Evolutionary conservation across 176 grass and related monocot species (phyloP), one percentile per base, ranked within the genome.

Genomic region (Avena sativa): DNA sequence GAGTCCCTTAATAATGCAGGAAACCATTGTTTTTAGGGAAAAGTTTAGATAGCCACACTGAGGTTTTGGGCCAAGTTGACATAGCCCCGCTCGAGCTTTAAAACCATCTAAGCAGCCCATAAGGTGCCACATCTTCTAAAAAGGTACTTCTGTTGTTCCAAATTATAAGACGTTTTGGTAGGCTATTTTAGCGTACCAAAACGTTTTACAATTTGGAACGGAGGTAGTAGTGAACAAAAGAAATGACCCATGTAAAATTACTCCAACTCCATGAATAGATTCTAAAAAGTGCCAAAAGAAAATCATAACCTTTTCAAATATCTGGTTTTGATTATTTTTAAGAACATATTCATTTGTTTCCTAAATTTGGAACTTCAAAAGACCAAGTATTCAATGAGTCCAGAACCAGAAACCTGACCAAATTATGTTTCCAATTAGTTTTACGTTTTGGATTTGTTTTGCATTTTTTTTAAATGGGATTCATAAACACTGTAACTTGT

Each of bases 401-500:
- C 9, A 73, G 20, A 47, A 73, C 46, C 71, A 48, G 20, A 73
- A 73, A 73, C 23, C 10, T 73, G 71, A 74, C 43, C n/a, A 3
- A 25, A 49, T 74, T 21, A 25, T 74, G 25, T 74, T 38, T 48
- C 71, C 71, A 74, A 74, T 8, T 47, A 49, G n/a, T 74, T 74
- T 0, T 1, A 23, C 44, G 25, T 21, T 71, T 43, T 43, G 40
- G 7, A 48, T 48, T 48, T 48, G 7, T 43, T 43, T 43, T 43
- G 40, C 40, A 43, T 43, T 43, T 9, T 43, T 43, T 9, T 43
- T 43, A 70, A 71, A 72, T 20, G 11, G 20, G 20, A 13, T 48
- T 72, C n/a, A 5, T 73, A 47, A 23, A 46, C 25, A 49, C 12
- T 14, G 12, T 23, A 74, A 74, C 44, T 74, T 74, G 60, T 21